Evolutionary conservation across 2,329 filamentous ascomycete species (phyloP), one percentile per base, ranked within the genome.

Genomic region (Claviceps maximensis): DNA sequence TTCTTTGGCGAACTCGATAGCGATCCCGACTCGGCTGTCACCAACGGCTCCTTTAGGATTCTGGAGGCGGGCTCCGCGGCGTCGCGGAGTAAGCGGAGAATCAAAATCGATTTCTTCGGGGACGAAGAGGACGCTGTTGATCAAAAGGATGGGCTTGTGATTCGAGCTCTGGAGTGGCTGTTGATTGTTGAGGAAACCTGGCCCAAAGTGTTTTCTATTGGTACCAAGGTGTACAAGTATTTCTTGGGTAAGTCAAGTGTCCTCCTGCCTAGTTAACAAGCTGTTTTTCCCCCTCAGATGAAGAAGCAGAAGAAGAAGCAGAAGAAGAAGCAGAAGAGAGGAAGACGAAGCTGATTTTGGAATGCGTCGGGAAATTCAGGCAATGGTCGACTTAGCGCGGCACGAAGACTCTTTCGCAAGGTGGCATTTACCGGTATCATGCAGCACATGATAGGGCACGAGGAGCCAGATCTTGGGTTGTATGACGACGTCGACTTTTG

Each of bases 101-200:
- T 95, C 53, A 82, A 77, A 63, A 71, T 77, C 6, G 81, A 86
- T 55, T 87, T 95, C 62, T 80, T 90, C 51, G 82, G 83, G 4
- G 79, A 81, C 2, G 74, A 81, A 68, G 70, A 72, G 9, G 73
- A 72, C 53, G 62, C 61, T 10, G 70, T 83, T 10, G 75, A 81
- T 8, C 68, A 75, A 45, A 79, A 85, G 55, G 84, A 91, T 57
- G 80, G 84, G 59, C 68, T 76, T 36, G 75, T 95, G 50, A 88
- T 96, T 47, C 79, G 85, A 53, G 83, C 86, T 40, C 71, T 96
- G 55, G 87, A 94, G 63, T 97, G 91, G 90, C 83, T 91, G 65
- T 71, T 87, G 54, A 76, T 87, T 53, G 78, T 91, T 9, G 80
- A 86, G 49, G 84, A 79, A 13, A 77, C 86, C 52, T 90, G 85